Evolutionary conservation across 768 basidiomycete species (phyloP).

Genomic region (Kondoa subrosea): DNA sequence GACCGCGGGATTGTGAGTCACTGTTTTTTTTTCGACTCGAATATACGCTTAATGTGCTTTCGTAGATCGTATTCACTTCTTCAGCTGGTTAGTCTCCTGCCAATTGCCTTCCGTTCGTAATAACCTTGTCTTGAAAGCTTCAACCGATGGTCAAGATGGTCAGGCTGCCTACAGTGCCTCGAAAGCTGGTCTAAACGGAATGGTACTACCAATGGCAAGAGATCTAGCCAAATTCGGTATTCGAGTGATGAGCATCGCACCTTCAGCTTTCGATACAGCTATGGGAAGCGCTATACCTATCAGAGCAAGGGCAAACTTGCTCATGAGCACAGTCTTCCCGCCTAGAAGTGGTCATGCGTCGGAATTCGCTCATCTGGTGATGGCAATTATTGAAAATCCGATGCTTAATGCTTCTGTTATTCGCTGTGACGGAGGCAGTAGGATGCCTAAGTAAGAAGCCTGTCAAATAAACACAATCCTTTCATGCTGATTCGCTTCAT

Average conservation of each 20-base stretch:
- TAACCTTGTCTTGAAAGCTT: too few relatives aligned
- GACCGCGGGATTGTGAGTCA: constrained; percentile 42
- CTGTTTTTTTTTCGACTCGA: neutral
- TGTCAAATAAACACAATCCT: too few relatives aligned
- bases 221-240: constrained; percentile 22
- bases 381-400: constrained; percentile 40
- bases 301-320: constrained; percentile 25
- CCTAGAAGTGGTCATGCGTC: constrained; percentile 38
- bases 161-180: neutral
- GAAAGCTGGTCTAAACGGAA: neutral
- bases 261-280: constrained; percentile 41
- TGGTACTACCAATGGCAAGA: constrained; percentile 5
- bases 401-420: constrained; percentile 46
- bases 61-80: constrained; percentile 37
- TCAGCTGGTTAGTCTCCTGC: too few relatives aligned
- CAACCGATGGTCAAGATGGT: constrained; percentile 2
- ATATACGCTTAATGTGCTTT: neutral
- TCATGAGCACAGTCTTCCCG: constrained; percentile 27
- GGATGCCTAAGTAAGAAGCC: neutral
- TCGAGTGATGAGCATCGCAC: constrained; percentile 41
- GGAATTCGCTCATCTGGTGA: constrained; percentile 42
- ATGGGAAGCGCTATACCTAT: constrained; percentile 31
- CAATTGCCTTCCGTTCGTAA: too few relatives aligned
- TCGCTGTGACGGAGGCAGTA: constrained; percentile 36
- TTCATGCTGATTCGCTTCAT: too few relatives aligned